Base-by-base conservation (phyloP, 129 eudicot species). In the Chrysanthemum lavandulifolium region DNA sequence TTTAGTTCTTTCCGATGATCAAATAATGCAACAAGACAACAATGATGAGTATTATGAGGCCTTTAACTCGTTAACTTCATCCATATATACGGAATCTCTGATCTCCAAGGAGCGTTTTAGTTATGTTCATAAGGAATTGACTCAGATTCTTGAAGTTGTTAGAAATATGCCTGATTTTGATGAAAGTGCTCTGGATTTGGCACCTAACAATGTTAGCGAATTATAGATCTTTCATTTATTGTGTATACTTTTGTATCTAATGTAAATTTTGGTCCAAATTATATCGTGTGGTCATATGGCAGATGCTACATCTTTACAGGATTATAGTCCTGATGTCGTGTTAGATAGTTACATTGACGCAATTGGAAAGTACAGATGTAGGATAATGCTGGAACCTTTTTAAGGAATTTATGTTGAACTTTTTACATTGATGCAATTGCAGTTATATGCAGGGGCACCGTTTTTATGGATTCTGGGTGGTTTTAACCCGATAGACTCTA, bases 101-200 rank as follows among this genome's bases (percentile, higher is more conserved):
- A 59, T 83, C 40, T 83, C 96, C 15, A 86, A 86, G 82, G 89
- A 77, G 33, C 96, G 96, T 6, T 88, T 74, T 67, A 67, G 48
- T 69, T 88, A 73, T 82, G 91, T 88, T 74, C 87, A 88, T 74
- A 80, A 80, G 76, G 96, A 83, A 79, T 69, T 88, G 33, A 68
- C 80, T 0, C 85, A 83, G 52, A 71, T 88, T 33, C 89, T 88
- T 68, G 87, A 81, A 58, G 73, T 77, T 81, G 89, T 88, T 61
- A 81, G 74, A 66, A 73, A 69, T 29, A 86, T 88, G 91, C 96
- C 91, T 21, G 86, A 74, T 67, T 52, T 61, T 64, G 83, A 83
- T 67, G 82, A 79, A 73, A 76, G 68, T 33, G 19, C 79, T 63
- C 47, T 76, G 36, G 77, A 72, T 74, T 63, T 82, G 80, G 79